phyloP scores from a whole-genome alignment of 2,329 filamentous ascomycete species.

The Fusarium brachygibbosum region DNA sequence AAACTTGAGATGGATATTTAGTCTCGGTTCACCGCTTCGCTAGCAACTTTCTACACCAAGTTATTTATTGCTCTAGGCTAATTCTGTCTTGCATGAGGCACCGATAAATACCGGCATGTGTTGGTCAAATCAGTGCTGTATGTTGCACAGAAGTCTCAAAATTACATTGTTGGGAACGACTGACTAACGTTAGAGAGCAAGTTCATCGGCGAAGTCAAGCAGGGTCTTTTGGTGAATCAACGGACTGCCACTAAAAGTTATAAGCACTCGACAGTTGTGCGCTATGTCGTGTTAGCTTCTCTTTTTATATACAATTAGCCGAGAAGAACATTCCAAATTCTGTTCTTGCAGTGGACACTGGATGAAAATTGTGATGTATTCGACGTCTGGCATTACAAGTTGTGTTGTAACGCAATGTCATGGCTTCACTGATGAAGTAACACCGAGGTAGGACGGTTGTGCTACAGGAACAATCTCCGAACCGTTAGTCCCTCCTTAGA shows the following conservation, averaged over 20 bases:
- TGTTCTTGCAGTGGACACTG: neutral
- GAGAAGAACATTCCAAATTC: neutral
- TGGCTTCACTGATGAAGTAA: neutral
- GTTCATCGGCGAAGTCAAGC: neutral
- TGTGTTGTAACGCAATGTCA: neutral
- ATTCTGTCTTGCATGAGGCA: constrained; percentile 5
- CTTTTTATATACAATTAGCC: neutral
- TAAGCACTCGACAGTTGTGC: neutral
- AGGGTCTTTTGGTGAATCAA: constrained; percentile 2
- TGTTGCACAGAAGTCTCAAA: neutral
- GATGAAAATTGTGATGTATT: neutral
- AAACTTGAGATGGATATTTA: neutral
- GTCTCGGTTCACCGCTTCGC: constrained; percentile 23
- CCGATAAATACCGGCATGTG: neutral
- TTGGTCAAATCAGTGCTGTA: neutral
- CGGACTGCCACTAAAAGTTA: neutral
- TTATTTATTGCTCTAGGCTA: neutral
- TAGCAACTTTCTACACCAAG: neutral
- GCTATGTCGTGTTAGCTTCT: neutral
- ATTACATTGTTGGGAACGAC: neutral
- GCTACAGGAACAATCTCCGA: neutral
- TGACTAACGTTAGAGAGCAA: no score
- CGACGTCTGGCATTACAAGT: neutral
- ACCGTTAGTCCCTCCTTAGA: neutral
- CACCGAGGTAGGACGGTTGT: neutral